phyloP scores from a whole-genome alignment of 2,329 filamentous ascomycete genomes.

The Aureobasidium leucospermi region DNA sequence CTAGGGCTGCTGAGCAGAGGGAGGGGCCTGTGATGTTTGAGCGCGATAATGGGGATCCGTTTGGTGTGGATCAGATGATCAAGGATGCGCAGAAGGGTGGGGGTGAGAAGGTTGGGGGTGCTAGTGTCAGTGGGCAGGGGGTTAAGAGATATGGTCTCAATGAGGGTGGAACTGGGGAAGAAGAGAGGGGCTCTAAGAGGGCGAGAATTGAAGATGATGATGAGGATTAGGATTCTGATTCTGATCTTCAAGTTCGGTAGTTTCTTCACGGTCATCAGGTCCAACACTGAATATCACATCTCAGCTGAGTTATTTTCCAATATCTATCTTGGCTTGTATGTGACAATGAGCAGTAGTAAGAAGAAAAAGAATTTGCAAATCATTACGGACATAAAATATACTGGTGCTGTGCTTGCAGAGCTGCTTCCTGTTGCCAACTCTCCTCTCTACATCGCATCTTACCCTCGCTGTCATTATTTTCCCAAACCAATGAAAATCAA shows the following conservation, averaged over 20 bases:
- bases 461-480: background rate
- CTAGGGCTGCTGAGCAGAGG: slow-evolving; percentile 71
- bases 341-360: no score
- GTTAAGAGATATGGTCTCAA: slow-evolving; percentile 68
- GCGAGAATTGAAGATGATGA: slow-evolving; percentile 61
- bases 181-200: slow-evolving; percentile 55
- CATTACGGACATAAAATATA: background rate
- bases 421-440: background rate
- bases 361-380: background rate
- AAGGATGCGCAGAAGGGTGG: slow-evolving; percentile 59
- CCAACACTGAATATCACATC: background rate
- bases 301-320: no score
- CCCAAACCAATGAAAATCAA: background rate
- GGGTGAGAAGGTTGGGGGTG: slow-evolving; percentile 26
- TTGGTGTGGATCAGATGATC: slow-evolving; percentile 91
- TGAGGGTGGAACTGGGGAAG: slow-evolving; percentile 56
- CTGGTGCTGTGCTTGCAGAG: background rate
- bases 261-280: background rate
- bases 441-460: no score
- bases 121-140: slow-evolving; percentile 37
- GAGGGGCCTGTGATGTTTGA: slow-evolving; percentile 96
- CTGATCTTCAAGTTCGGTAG: background rate
- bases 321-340: no score
- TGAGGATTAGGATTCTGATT: background rate
- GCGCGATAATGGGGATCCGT: slow-evolving; percentile 72